phyloP scores from a whole-genome alignment of 2,329 filamentous ascomycete species.

The Diaporthe helianthi region DNA sequence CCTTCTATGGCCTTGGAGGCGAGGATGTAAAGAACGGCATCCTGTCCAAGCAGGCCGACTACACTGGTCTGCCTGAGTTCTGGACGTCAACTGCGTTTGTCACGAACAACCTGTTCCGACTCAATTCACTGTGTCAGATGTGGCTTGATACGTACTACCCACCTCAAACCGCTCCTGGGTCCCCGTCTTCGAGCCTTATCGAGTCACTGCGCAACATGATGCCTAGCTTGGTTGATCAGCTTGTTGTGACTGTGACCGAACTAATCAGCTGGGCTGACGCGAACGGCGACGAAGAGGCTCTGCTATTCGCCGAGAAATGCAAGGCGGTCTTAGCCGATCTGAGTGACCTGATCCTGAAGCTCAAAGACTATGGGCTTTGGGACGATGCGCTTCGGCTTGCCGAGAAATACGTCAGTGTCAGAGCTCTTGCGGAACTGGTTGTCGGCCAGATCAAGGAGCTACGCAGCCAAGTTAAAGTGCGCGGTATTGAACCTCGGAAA shows the following conservation, averaged over 20 bases:
- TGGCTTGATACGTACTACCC: slow-evolving; percentile 59
- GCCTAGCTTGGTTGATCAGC: slow-evolving; percentile 60
- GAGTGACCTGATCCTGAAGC: slow-evolving; percentile 55
- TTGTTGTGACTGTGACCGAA: slow-evolving; percentile 62
- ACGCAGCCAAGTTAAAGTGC: slow-evolving; percentile 45
- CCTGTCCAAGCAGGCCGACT: slow-evolving; percentile 59
- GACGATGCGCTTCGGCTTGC: slow-evolving; percentile 65
- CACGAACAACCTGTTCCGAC: slow-evolving; percentile 66
- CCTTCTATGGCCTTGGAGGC: slow-evolving; percentile 74
- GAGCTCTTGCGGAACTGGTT: slow-evolving; percentile 63
- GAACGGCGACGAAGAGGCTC: slow-evolving; percentile 55
- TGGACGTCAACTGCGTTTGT: slow-evolving; percentile 81
- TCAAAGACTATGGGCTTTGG: slow-evolving; percentile 63
- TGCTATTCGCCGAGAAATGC: slow-evolving; percentile 57
- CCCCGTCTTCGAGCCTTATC: slow-evolving; percentile 50
- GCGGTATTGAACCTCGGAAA: slow-evolving; percentile 45
- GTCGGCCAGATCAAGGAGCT: slow-evolving; percentile 58
- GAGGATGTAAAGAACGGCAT: slow-evolving; percentile 73
- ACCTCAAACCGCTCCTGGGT: slow-evolving; percentile 33
- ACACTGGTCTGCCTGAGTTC: slow-evolving; percentile 75
- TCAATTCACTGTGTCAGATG: slow-evolving; percentile 63
- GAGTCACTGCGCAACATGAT: slow-evolving; percentile 55
- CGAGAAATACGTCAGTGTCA: slow-evolving; percentile 62
- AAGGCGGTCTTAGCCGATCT: slow-evolving; percentile 40
- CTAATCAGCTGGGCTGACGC: slow-evolving; percentile 57